Evolutionary conservation across 345 rosid species (phyloP).

Genomic region (Aethionema arabicum): DNA sequence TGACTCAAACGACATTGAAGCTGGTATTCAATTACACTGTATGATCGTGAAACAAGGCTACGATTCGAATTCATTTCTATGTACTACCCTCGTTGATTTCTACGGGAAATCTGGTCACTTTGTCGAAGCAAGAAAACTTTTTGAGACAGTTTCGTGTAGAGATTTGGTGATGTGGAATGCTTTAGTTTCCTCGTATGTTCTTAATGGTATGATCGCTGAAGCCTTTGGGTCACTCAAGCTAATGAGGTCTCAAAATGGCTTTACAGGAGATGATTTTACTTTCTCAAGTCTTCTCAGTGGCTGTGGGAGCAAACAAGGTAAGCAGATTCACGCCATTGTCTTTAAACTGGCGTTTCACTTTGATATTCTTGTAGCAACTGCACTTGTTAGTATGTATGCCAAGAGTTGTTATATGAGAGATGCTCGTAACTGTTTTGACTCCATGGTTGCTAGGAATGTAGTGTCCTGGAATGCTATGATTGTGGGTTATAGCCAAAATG

Average conservation of each 20-base stretch:
- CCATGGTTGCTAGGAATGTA: conserved; percentile 51
- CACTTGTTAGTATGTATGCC: conserved; percentile 58
- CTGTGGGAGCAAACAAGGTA: conserved; percentile 47
- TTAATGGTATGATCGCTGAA: conserved; percentile 43
- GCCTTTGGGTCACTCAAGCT: conserved; percentile 46
- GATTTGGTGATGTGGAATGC: conserved; percentile 69
- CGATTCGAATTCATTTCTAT: conserved; percentile 40
- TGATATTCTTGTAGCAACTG: conserved; percentile 58
- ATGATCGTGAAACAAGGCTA: conserved; percentile 52
- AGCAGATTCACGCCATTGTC: conserved; percentile 53
- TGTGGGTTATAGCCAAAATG: conserved; percentile 55
- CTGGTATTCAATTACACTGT: conserved; percentile 57
- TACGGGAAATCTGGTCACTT: conserved; percentile 66
- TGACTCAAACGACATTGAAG: conserved; percentile 37
- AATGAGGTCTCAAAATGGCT: conserved; percentile 43
- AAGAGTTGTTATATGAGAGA: conserved; percentile 45
- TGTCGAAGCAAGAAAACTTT: conserved; percentile 47
- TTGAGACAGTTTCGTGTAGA: conserved; percentile 40
- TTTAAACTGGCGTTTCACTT: conserved; percentile 45
- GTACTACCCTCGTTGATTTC: conserved; percentile 53
- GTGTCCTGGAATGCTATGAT: conserved; percentile 74
- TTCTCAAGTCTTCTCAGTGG: conserved; percentile 58
- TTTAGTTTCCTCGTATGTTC: conserved; percentile 53
- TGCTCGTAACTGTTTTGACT: conserved; percentile 51
- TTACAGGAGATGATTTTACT: conserved; percentile 52